These are phyloP conservation scores for Graphilbum ipis-grandicollis DNA, from an alignment of 2,329 filamentous ascomycete species.

Conservation along the genomic window DNA sequence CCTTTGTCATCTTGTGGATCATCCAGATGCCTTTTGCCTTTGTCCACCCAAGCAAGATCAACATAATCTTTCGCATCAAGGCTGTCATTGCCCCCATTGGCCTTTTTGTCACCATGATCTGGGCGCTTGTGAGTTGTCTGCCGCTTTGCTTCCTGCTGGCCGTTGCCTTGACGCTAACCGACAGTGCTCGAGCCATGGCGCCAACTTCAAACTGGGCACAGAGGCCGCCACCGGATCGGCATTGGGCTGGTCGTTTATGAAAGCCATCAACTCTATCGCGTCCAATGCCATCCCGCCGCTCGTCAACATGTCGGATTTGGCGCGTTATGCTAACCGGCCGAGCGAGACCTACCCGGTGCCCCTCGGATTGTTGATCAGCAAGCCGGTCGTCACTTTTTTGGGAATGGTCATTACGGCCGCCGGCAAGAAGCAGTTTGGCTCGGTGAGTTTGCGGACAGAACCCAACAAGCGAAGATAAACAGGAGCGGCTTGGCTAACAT, in stretches of 20 bases:
- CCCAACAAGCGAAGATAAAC: no score
- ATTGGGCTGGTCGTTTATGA: constrained; percentile 13
- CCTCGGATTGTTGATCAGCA: constrained; percentile 23
- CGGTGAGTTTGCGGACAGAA: no score
- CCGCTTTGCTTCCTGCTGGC: no score
- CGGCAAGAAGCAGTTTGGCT: constrained; percentile 21
- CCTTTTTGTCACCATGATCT: constrained; percentile 9
- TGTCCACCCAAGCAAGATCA: constrained; percentile 19
- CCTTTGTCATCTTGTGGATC: constrained; percentile 18
- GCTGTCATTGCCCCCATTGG: constrained; percentile 15
- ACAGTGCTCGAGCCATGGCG: constrained; percentile 10
- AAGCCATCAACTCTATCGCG: constrained; percentile 15
- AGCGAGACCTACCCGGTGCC: constrained; percentile 11
- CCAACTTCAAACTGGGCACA: constrained; percentile 12
- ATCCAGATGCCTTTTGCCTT: constrained; percentile 21
- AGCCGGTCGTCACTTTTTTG: constrained; percentile 22
- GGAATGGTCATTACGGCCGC: constrained; percentile 24
- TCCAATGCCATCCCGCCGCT: constrained; percentile 6
- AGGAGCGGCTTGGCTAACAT: constrained; percentile 6
- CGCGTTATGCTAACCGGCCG: constrained; percentile 9
- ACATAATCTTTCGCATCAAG: constrained; percentile 15
- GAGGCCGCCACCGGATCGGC: neutral
- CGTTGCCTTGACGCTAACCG: no score
- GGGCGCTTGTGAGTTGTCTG: constrained; percentile 20
- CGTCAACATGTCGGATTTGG: constrained; percentile 2